Conservation (phyloP, 2,329 filamentous ascomycete genomes). For the Exophiala dermatitidis region DNA sequence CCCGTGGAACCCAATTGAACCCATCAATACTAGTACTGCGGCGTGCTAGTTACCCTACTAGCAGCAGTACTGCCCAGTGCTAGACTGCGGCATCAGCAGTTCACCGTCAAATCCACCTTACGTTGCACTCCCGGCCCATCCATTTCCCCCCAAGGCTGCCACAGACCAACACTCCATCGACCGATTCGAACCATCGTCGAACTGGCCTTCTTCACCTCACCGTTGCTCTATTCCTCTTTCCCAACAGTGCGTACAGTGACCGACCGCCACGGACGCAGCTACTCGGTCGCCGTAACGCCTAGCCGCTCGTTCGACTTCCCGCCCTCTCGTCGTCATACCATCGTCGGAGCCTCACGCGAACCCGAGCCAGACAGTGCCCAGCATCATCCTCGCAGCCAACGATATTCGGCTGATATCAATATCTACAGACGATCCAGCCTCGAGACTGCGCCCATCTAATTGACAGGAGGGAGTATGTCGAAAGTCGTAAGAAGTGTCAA, state of each 20-base stretch:
- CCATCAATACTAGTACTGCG: too few species aligned
- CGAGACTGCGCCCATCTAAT: conserved; percentile 17
- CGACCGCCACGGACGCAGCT: conserved; percentile 22
- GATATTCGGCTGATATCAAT: conserved; percentile 13
- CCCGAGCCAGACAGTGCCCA: conserved; percentile 12
- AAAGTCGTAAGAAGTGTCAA: conserved; percentile 96
- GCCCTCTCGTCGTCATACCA: conserved; percentile 20
- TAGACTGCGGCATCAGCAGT: background rate
- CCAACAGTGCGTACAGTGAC: conserved; percentile 23
- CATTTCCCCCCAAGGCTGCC: conserved; percentile 11
- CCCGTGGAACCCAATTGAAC: background rate
- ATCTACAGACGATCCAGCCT: conserved; percentile 20
- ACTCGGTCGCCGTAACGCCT: conserved; percentile 24
- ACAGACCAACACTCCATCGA: conserved; percentile 3
- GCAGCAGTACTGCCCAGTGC: too few species aligned
- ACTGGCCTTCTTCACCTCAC: conserved; percentile 26
- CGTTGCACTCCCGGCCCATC: conserved; percentile 5
- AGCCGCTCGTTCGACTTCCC: conserved; percentile 19
- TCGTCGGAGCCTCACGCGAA: conserved; percentile 21
- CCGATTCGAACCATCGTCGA: conserved; percentile 9
- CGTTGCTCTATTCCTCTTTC: conserved; percentile 20
- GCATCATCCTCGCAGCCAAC: conserved; percentile 6
- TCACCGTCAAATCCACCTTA: conserved; percentile 10
- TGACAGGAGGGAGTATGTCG: conserved; percentile 57
- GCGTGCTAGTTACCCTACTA: too few species aligned